Evolutionary conservation across 257 asterid species (phyloP).

Genomic region (Schizonepeta tenuifolia): DNA sequence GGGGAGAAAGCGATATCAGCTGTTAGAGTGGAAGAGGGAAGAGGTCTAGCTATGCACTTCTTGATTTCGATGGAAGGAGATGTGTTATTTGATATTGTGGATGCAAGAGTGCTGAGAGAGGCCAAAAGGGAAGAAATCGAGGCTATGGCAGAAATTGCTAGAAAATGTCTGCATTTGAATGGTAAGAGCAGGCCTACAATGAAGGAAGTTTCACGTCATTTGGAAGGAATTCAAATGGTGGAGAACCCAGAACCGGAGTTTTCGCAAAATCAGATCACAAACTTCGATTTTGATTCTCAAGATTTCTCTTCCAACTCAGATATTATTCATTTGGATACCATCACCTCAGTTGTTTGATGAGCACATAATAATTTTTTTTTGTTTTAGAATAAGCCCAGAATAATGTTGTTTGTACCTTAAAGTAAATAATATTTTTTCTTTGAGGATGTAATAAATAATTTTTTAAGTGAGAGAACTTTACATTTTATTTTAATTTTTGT

Average conservation of each 20-base stretch:
- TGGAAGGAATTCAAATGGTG: constrained; percentile 35
- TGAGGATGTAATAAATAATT: too few species aligned
- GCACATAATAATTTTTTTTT: background rate
- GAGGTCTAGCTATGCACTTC: constrained; percentile 26
- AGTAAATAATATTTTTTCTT: too few species aligned
- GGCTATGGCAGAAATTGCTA: constrained; percentile 38
- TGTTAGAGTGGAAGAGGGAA: constrained; percentile 30
- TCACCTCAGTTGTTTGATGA: background rate
- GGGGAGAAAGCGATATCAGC: constrained; percentile 46
- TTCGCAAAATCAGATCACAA: background rate
- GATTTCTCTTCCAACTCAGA: constrained; percentile 25
- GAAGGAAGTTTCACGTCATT: constrained; percentile 42
- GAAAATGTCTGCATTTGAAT: constrained; percentile 42
- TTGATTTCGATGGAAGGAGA: constrained; percentile 40
- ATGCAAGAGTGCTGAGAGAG: constrained; percentile 40
- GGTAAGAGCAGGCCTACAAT: constrained; percentile 51
- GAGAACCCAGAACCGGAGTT: background rate
- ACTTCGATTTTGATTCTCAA: background rate
- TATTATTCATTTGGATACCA: constrained; percentile 25
- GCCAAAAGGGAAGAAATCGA: constrained; percentile 34
- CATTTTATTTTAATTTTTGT: background rate
- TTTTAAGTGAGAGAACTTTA: too few species aligned
- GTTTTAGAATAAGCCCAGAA: background rate
- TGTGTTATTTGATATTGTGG: constrained; percentile 38
- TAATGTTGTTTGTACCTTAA: background rate